These are phyloP conservation scores for Spergularia bocconei DNA, from an alignment of 148 eudicot genomes.

Conservation along the genomic window DNA sequence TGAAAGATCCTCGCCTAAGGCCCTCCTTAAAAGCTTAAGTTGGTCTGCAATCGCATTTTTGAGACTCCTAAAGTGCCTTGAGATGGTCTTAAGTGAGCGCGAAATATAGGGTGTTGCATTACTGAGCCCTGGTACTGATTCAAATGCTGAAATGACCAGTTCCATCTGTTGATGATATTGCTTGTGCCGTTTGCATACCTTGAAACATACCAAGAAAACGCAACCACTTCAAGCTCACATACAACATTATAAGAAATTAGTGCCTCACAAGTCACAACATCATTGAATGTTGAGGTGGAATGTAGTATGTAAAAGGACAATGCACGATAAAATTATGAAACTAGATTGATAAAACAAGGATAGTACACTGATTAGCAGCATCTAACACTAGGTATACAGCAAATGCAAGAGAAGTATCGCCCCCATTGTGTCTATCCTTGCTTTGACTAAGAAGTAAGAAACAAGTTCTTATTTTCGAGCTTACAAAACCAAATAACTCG, in stretches of 20 bases:
- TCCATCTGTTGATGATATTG: conserved; percentile 81
- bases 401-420: too few relatives aligned
- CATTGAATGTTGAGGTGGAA: not conserved
- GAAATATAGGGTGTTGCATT: conserved; percentile 69
- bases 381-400: too few relatives aligned
- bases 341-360: too few relatives aligned
- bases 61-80: conserved; percentile 62
- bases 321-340: not conserved
- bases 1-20: conserved; percentile 33
- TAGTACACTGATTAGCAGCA: too few relatives aligned
- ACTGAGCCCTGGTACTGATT: conserved; percentile 72
- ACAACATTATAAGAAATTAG: not conserved
- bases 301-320: not conserved
- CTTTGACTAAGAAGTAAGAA: too few relatives aligned
- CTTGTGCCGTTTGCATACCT: conserved; percentile 82
- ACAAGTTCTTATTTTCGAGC: too few relatives aligned
- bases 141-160: conserved; percentile 72
- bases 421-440: too few relatives aligned
- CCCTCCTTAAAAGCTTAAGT: conserved; percentile 46
- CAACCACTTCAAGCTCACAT: not conserved
- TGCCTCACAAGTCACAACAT: too few relatives aligned
- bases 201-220: not conserved
- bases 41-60: conserved; percentile 70
- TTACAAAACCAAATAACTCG: too few relatives aligned
- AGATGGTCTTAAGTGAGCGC: conserved; percentile 61